Conservation (phyloP, 2,329 filamentous ascomycete genomes). For the Aspergillus nomiae region DNA sequence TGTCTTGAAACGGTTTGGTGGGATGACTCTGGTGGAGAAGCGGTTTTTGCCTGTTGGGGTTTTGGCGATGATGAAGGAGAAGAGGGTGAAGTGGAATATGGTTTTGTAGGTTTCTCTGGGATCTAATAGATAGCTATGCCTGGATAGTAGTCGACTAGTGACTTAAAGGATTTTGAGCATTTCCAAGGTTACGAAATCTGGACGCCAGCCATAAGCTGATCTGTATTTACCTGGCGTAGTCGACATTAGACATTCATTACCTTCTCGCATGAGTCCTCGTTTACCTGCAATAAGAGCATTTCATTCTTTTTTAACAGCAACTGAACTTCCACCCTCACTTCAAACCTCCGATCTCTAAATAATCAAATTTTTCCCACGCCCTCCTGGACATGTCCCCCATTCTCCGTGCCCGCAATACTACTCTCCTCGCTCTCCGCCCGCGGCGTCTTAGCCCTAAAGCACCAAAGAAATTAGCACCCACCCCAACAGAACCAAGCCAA, state of each 20-base stretch:
- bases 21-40: slow-evolving; percentile 42
- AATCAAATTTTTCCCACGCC: neutral
- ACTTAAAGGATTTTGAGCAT: neutral
- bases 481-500: neutral
- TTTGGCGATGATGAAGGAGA: slow-evolving; percentile 43
- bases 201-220: neutral
- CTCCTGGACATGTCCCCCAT: neutral
- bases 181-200: neutral
- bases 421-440: neutral
- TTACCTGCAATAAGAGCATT: neutral
- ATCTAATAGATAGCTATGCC: neutral
- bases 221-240: too few species aligned
- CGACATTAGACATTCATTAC: neutral
- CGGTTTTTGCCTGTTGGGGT: slow-evolving; percentile 43
- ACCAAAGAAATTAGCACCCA: neutral
- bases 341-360: neutral
- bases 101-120: slow-evolving; percentile 28
- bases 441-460: neutral
- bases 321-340: neutral
- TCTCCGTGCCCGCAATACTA: neutral
- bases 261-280: neutral
- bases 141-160: neutral
- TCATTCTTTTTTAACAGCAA: neutral
- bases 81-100: slow-evolving; percentile 47
- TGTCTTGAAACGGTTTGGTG: slow-evolving; percentile 38